Evolutionary conservation across 257 asterid species (phyloP).

Genomic region (Solanum pennellii): DNA sequence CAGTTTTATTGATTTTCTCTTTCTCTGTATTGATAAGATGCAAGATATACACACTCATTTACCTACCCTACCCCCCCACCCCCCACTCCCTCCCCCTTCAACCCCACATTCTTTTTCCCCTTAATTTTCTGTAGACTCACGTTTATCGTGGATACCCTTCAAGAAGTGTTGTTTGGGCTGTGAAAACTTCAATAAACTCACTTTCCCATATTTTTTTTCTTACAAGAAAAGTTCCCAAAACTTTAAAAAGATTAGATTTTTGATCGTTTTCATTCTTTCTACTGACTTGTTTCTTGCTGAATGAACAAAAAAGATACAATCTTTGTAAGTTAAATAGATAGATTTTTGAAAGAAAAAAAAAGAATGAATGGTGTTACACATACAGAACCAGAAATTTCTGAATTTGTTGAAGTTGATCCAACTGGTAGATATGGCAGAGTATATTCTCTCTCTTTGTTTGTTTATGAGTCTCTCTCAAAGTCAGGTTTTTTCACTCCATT

Average conservation of each 20-base stretch:
- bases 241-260: neutral
- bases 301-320: neutral
- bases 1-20: neutral
- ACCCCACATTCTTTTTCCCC: neutral
- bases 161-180: neutral
- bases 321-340: neutral
- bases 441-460: neutral
- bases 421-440: constrained; percentile 52
- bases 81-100: neutral
- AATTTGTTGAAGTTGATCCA: constrained; percentile 48
- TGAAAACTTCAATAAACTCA: neutral
- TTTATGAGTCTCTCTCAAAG: neutral
- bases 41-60: neutral
- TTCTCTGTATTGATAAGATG: neutral
- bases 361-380: constrained; percentile 26
- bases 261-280: neutral
- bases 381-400: constrained; percentile 23
- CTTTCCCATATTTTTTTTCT: neutral
- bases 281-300: constrained; percentile 2
- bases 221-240: neutral
- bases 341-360: neutral
- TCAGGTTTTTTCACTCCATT: neutral
- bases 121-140: constrained; percentile 7
- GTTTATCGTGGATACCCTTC: constrained; percentile 10
- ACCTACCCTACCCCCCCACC: too few relatives aligned